phyloP scores from a whole-genome alignment of 306 rosid species.

The Inga leiocalycina region DNA sequence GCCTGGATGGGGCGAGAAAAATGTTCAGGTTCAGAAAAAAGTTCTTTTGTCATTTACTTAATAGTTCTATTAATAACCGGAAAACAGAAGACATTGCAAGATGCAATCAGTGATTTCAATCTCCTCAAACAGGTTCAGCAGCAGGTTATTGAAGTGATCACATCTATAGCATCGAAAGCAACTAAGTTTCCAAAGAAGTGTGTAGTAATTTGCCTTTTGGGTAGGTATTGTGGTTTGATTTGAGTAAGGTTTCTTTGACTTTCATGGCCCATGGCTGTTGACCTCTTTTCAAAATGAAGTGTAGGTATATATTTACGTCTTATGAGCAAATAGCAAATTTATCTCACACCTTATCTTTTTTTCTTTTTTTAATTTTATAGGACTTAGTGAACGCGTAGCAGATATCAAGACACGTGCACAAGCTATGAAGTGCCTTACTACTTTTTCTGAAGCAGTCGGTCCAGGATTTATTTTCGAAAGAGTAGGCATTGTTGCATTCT shows the following conservation, averaged over 20 bases:
- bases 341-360: background rate
- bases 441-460: conserved; percentile 88
- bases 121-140: conserved; percentile 85
- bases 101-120: conserved; percentile 22
- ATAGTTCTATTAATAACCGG: conserved; percentile 19
- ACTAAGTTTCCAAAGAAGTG: conserved; percentile 93
- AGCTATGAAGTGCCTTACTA: conserved; percentile 94
- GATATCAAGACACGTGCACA: conserved; percentile 94
- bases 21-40: conserved; percentile 79
- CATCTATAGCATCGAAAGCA: conserved; percentile 71
- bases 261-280: background rate
- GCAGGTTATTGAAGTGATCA: conserved; percentile 85
- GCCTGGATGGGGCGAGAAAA: conserved; percentile 99
- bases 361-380: conserved; percentile 41
- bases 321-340: background rate
- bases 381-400: conserved; percentile 95
- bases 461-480: conserved; percentile 98
- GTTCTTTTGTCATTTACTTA: conserved; percentile 22
- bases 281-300: background rate
- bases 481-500: conserved; percentile 55
- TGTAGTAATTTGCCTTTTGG: conserved; percentile 83
- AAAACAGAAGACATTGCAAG: conserved; percentile 7
- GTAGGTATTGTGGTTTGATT: conserved; percentile 52
- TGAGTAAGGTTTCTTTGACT: background rate
- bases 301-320: background rate